These are phyloP conservation scores for Przewalskia tangutica DNA, from an alignment of 257 asterid species.

Conservation along the genomic window DNA sequence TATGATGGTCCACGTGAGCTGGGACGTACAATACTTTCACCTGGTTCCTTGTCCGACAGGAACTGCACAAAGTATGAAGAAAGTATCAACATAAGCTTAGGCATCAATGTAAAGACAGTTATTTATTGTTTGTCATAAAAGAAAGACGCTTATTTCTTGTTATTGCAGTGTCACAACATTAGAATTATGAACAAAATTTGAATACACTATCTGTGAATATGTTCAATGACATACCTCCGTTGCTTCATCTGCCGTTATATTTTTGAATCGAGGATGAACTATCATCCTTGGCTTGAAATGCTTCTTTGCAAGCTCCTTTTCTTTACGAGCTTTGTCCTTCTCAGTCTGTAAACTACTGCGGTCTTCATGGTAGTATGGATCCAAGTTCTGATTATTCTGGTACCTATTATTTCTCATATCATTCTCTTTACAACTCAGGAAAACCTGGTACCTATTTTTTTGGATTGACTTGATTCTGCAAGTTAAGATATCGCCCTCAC, in stretches of 20 bases:
- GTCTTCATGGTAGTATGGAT: slow-evolving; percentile 75
- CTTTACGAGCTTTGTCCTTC: slow-evolving; percentile 68
- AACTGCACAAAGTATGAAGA: slow-evolving; percentile 30
- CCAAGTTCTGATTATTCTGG: slow-evolving; percentile 37
- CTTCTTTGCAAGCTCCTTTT: slow-evolving; percentile 76
- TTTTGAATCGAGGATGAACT: slow-evolving; percentile 81
- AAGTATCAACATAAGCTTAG: not conserved
- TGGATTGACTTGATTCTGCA: slow-evolving; percentile 73
- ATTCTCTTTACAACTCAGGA: slow-evolving; percentile 65
- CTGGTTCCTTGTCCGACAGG: slow-evolving; percentile 74
- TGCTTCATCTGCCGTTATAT: slow-evolving; percentile 84
- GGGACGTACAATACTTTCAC: slow-evolving; percentile 82
- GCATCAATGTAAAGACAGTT: not conserved
- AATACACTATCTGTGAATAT: not conserved
- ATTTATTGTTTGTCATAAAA: not conserved
- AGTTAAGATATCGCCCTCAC: slow-evolving; percentile 68
- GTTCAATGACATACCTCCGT: slow-evolving; percentile 37
- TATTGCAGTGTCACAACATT: not conserved
- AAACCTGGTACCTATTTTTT: slow-evolving; percentile 82
- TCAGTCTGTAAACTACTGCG: slow-evolving; percentile 39
- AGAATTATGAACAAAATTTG: not conserved
- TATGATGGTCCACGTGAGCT: slow-evolving; percentile 87
- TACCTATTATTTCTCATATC: slow-evolving; percentile 59
- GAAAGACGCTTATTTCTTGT: not conserved
- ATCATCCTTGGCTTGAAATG: slow-evolving; percentile 89